Evolutionary conservation across 78 protist genomes (phyloP), one percentile per base, ranked within the genome.

Genomic region (Emiliania huxleyi): DNA sequence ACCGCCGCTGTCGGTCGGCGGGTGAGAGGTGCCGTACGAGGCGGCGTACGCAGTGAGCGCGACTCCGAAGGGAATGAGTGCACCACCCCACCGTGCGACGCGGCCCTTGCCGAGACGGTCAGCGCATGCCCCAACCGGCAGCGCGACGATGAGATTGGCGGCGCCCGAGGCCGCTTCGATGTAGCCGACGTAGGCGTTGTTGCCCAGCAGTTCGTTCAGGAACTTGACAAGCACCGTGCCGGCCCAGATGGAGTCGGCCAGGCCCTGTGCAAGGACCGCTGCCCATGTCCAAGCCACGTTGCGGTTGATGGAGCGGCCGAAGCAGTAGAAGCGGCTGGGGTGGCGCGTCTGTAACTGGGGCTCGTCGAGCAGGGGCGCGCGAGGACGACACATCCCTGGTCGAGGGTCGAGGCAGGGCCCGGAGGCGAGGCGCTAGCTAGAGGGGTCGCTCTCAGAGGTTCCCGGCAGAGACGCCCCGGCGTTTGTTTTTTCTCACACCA

Each of bases 71-170:
- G 75, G 75, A 29, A 69, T 69, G 37, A 69, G 11, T 15, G 12
- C 33, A 4, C 37, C 75, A 2, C 75, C 75, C 38, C 2, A 26
- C 38, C 37, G 37, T 4, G 33, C 33, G 37, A 69, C 75, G 38
- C 75, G 75, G 12, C 33, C 75, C 75, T 69, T 69, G 75, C 37
- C 18, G 37, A 5, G 15, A 29, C 8, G 29, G 91, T 87, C 91
- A 2, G 91, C 91, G 44, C 42, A 35, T 40, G 23, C 49, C 18
- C 91, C 91, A 38, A 87, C 45, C 37, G 91, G 91, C 26, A 87
- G 77, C 33, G 91, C 91, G 91, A 87, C 2, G 45, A 55, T 25
- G n/a, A 87, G 75, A n/a, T 11, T 87, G 40, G 91, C 69, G 6
- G 33, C 29, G 3, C 91, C 91, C 43, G 23, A 45, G 44, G 75